Evolutionary conservation across 257 asterid species (phyloP), one percentile per base, ranked within the genome.

Genomic region (Asclepias syriaca): DNA sequence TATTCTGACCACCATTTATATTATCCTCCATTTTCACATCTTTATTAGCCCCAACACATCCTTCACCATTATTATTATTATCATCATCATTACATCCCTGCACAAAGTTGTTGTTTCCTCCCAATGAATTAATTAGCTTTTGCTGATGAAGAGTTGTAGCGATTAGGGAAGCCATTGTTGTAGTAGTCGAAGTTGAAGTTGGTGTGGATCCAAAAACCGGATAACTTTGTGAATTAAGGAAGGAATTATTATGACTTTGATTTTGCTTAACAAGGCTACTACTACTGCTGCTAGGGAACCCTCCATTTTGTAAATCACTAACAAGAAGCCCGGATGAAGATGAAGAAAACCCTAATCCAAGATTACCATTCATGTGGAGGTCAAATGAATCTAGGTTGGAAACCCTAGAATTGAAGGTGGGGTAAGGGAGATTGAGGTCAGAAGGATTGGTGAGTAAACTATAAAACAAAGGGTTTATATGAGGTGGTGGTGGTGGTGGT

Each of bases 311-410:
- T 34, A 53, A 56, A 39, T 75, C 77, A 66, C 56, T 71, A 32
- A 50, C 70, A 22, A 77, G 37, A 27, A 69, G 46, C 55, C 72
- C 79, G 21, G 81, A 76, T 13, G 83, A 78, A 0, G 81, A 76
- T 10, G 83, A 80, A 1, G 85, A 76, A 78, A 80, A 82, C 79
- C 84, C 85, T 76, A 80, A 68, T 71, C 84, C 84, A 66, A 72
- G 69, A 10, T 3, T 11, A 58, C 75, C 79, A 76, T 71, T 66
- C 46, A 76, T 72, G 39, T 66, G 75, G 27, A 24, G 60, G 34
- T 78, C 84, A 59, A 66, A 75, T 40, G 67, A 45, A 6, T 34
- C 57, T 24, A 54, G 37, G 53, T 34, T 65, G 55, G 78, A 63
- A 76, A 72, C 74, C 81, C 74, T 66, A 72, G 85, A 27, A 72